Percentiles rank a stretch among this genome's conserved stretches.
phyloP scores from a whole-genome alignment of 352 stramenopile species.

The Halophytophthora polymorphica region DNA sequence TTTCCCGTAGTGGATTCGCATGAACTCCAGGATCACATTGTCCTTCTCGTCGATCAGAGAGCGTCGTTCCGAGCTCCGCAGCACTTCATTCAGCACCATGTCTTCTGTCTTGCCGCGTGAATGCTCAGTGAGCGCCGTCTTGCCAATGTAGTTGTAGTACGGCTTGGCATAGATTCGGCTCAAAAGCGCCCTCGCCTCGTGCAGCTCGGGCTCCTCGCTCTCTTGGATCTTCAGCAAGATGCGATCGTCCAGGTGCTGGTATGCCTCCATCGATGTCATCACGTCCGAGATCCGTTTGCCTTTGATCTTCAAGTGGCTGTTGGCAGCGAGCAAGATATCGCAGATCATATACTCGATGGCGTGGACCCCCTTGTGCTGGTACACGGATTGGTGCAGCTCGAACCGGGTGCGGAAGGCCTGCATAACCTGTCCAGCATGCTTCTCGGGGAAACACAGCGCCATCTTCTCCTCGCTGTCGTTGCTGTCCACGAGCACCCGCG shows the following conservation, averaged over 20 bases:
- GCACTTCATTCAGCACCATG: constrained; percentile 58
- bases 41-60: constrained; percentile 37
- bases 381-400: constrained; percentile 84
- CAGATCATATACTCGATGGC: constrained; percentile 90
- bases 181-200: constrained; percentile 47
- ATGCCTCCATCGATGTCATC: constrained; percentile 59
- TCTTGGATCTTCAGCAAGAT: constrained; percentile 74
- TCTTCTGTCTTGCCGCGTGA: constrained; percentile 43
- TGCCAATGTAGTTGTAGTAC: constrained; percentile 78
- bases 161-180: constrained; percentile 62
- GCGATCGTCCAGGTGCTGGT: constrained; percentile 82
- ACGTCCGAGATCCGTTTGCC: constrained; percentile 65
- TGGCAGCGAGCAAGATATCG: constrained; percentile 69
- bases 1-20: constrained; percentile 83
- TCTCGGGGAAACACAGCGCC: constrained; percentile 85
- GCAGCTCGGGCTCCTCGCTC: constrained; percentile 49
- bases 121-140: constrained; percentile 48
- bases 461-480: constrained; percentile 39
- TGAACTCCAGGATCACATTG: constrained; percentile 77
- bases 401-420: constrained; percentile 86
- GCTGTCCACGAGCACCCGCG: constrained; percentile 61
- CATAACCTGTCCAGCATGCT: constrained; percentile 83
- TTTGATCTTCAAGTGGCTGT: constrained; percentile 63
- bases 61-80: constrained; percentile 34
- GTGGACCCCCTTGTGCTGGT: constrained; percentile 80